A percentile compares a stretch with the other conserved stretches of the same genome.
phyloP scores from a whole-genome alignment of 1,139 yeast species.

The Kurtzmaniella quercitrusa region DNA sequence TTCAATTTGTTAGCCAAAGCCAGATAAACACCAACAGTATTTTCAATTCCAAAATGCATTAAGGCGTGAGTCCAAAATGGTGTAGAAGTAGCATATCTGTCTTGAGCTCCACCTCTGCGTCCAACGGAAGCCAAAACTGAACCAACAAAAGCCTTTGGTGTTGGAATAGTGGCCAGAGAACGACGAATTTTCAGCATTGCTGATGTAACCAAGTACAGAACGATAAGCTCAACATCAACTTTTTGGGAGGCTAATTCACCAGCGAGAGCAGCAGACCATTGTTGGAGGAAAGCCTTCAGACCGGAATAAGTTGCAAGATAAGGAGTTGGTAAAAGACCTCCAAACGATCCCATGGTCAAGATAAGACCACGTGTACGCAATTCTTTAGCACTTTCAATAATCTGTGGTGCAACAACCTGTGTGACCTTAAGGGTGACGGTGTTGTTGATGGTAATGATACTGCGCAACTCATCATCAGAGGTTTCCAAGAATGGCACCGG shows the following conservation, averaged over 20 bases:
- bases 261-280: constrained; percentile 89
- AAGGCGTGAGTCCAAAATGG: constrained; percentile 96
- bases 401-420: constrained; percentile 65
- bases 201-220: constrained; percentile 91
- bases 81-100: constrained; percentile 77
- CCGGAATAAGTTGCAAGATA: constrained; percentile 92
- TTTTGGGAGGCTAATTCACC: constrained; percentile 68
- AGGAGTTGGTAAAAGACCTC: constrained; percentile 92
- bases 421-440: constrained; percentile 82
- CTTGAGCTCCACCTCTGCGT: constrained; percentile 89
- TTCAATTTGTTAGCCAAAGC: constrained; percentile 65
- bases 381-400: constrained; percentile 49
- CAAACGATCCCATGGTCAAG: constrained; percentile 95
- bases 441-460: constrained; percentile 82
- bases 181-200: constrained; percentile 93
- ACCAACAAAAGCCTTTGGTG: constrained; percentile 71
- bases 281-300: constrained; percentile 89
- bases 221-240: constrained; percentile 79
- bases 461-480: constrained; percentile 62
- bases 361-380: constrained; percentile 60
- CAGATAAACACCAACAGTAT: constrained; percentile 78
- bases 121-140: constrained; percentile 69
- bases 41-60: constrained; percentile 80
- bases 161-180: constrained; percentile 73
- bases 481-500: constrained; percentile 94